These are phyloP conservation scores for Yamadazyma dushanensis DNA, from an alignment of 1,139 yeast species.

Conservation along the genomic window DNA sequence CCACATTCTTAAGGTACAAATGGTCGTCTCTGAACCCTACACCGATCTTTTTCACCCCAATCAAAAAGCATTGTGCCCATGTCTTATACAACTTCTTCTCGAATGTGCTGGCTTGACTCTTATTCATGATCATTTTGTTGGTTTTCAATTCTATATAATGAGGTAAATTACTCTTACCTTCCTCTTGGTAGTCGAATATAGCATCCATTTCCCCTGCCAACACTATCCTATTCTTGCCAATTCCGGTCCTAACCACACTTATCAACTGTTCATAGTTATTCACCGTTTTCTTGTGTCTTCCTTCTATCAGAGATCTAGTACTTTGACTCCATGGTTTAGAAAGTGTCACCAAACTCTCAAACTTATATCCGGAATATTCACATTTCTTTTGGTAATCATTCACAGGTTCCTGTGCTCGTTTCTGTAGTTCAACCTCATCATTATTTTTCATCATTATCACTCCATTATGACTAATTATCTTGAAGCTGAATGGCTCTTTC, in stretches of 20 bases:
- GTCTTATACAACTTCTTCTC: conserved; percentile 73
- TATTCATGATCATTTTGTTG: conserved; percentile 51
- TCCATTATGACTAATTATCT: conserved; percentile 70
- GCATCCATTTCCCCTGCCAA: conserved; percentile 94
- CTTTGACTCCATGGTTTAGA: conserved; percentile 74
- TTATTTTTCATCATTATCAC: conserved; percentile 80
- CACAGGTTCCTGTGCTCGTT: conserved; percentile 28
- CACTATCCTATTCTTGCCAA: conserved; percentile 67
- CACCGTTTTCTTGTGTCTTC: conserved; percentile 56
- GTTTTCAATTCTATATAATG: conserved; percentile 91
- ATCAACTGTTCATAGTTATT: conserved; percentile 76
- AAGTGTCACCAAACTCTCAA: conserved; percentile 76
- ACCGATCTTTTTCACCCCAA: conserved; percentile 75
- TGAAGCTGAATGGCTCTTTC: conserved; percentile 60
- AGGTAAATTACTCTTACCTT: conserved; percentile 46
- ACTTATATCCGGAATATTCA: conserved; percentile 76
- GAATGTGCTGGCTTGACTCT: conserved; percentile 56
- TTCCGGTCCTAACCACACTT: conserved; percentile 78
- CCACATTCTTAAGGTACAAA: conserved; percentile 62
- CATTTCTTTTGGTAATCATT: conserved; percentile 42
- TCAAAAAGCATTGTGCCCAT: conserved; percentile 93
- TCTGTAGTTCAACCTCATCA: conserved; percentile 36
- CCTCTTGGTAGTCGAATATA: conserved; percentile 69
- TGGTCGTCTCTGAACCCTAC: conserved; percentile 86
- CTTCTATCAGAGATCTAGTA: conserved; percentile 65